Evolutionary conservation across 2,329 filamentous ascomycete genomes (phyloP).

Genomic region (Ceratocystis papillata): DNA sequence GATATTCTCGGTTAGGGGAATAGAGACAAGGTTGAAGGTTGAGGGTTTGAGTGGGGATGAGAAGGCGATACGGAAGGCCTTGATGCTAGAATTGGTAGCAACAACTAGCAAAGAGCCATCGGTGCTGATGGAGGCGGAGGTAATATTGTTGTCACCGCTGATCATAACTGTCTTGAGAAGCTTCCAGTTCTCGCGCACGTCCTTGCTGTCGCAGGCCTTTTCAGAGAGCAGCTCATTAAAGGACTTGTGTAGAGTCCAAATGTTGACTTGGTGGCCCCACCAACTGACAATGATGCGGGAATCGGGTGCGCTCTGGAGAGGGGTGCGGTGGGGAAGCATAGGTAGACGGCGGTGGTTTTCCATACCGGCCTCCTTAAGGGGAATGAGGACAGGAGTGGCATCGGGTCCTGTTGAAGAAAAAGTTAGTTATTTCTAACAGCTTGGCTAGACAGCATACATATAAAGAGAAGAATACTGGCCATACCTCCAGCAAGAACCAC

Average conservation of each 20-base stretch:
- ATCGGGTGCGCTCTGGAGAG: conserved; percentile 59
- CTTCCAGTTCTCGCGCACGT: conserved; percentile 46
- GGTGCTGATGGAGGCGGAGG: conserved; percentile 58
- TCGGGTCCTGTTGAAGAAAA: conserved; percentile 55
- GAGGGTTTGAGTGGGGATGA: conserved; percentile 40
- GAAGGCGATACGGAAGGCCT: conserved; percentile 50
- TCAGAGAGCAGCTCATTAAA: conserved; percentile 38
- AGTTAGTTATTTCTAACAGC: conserved; percentile 29
- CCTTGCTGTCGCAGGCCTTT: conserved; percentile 34
- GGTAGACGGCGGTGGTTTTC: conserved; percentile 75
- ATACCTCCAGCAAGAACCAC: conserved; percentile 83
- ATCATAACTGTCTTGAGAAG: conserved; percentile 58
- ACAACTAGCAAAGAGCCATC: conserved; percentile 67
- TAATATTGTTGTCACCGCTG: conserved; percentile 71
- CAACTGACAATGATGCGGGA: conserved; percentile 74
- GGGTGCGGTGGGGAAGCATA: conserved; percentile 69
- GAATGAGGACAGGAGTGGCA: conserved; percentile 69
- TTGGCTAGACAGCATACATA: not conserved
- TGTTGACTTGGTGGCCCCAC: conserved; percentile 79
- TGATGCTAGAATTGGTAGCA: conserved; percentile 62
- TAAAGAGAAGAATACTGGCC: conserved; percentile 26
- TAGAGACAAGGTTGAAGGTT: conserved; percentile 58
- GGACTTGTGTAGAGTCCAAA: conserved; percentile 55
- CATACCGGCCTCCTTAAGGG: conserved; percentile 60
- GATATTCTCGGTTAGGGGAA: conserved; percentile 51